These are phyloP conservation scores for Reutealis trisperma DNA, from an alignment of 345 rosid genomes.

Conservation along the genomic window DNA sequence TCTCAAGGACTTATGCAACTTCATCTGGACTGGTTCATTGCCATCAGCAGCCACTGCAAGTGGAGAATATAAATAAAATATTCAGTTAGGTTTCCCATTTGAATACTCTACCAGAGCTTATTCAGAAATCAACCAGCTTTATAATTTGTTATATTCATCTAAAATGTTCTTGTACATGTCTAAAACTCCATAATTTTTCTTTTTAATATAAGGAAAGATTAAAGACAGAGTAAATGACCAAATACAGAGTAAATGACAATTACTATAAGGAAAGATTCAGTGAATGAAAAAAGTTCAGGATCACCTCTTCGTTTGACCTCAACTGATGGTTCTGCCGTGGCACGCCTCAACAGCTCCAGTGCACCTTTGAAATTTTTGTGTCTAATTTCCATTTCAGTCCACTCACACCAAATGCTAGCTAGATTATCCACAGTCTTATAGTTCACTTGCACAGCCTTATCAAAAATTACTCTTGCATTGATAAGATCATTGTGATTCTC, in stretches of 20 bases:
- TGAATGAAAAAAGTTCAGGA: background rate
- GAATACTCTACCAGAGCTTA: background rate
- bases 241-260: background rate
- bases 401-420: constrained; percentile 94
- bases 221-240: background rate
- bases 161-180: background rate
- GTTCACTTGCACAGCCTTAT: constrained; percentile 96
- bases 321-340: constrained; percentile 94
- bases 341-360: constrained; percentile 84
- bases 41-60: constrained; percentile 89
- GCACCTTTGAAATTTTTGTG: constrained; percentile 87
- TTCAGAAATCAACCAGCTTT: constrained; percentile 2
- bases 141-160: background rate
- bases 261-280: background rate
- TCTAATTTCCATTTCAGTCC: constrained; percentile 97
- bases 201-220: no score
- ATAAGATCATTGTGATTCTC: constrained; percentile 77
- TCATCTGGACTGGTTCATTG: constrained; percentile 92
- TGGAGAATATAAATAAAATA: constrained; percentile 7
- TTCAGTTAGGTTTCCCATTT: background rate
- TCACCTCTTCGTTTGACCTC: constrained; percentile 92
- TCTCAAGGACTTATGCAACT: constrained; percentile 81
- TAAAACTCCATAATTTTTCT: background rate
- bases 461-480: constrained; percentile 90
- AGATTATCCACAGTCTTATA: constrained; percentile 87